These are phyloP conservation scores for Hemileccinum impolitum DNA, from an alignment of 768 basidiomycete genomes.

Conservation along the genomic window DNA sequence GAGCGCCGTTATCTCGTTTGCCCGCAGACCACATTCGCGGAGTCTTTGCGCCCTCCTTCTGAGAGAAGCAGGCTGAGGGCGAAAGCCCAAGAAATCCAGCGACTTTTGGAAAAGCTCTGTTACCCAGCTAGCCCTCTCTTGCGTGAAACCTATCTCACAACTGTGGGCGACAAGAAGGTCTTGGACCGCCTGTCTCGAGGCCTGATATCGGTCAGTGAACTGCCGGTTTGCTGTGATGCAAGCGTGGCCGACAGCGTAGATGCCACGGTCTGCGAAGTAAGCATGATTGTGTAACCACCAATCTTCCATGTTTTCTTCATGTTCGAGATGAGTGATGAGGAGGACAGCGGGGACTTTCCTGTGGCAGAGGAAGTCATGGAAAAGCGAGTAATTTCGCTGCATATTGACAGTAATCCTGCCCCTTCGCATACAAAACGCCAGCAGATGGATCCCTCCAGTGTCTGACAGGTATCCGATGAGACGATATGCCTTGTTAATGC, in stretches of 20 bases:
- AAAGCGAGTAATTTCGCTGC: slow-evolving; percentile 30
- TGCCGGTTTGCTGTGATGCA: slow-evolving; percentile 33
- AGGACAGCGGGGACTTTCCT: slow-evolving; percentile 30
- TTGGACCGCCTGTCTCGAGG: slow-evolving; percentile 21
- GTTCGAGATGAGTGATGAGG: slow-evolving; percentile 35
- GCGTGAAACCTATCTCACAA: slow-evolving; percentile 15
- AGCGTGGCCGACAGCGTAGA: slow-evolving; percentile 29
- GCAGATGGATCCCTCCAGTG: slow-evolving; percentile 37
- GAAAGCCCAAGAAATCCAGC: slow-evolving; percentile 22
- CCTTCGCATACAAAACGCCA: slow-evolving; percentile 38
- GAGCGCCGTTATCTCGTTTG: slow-evolving; percentile 17
- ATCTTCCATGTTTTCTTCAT: slow-evolving; percentile 32
- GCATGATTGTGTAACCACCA: slow-evolving; percentile 33
- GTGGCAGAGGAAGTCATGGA: slow-evolving; percentile 33
- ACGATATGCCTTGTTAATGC: slow-evolving; percentile 31
- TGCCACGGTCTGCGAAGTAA: slow-evolving; percentile 17
- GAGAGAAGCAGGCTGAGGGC: slow-evolving; percentile 17
- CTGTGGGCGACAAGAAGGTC: slow-evolving; percentile 20
- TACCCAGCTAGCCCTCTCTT: slow-evolving; percentile 25
- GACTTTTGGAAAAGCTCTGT: slow-evolving; percentile 19
- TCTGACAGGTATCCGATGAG: slow-evolving; percentile 32
- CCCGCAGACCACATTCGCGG: slow-evolving; percentile 24
- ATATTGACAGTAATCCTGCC: slow-evolving; percentile 28
- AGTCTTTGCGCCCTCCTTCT: slow-evolving; percentile 22
- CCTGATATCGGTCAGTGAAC: slow-evolving; percentile 24